phyloP scores from a whole-genome alignment of 1,284 basidiomycete species.

The Cutaneotrichosporon cutaneum region DNA sequence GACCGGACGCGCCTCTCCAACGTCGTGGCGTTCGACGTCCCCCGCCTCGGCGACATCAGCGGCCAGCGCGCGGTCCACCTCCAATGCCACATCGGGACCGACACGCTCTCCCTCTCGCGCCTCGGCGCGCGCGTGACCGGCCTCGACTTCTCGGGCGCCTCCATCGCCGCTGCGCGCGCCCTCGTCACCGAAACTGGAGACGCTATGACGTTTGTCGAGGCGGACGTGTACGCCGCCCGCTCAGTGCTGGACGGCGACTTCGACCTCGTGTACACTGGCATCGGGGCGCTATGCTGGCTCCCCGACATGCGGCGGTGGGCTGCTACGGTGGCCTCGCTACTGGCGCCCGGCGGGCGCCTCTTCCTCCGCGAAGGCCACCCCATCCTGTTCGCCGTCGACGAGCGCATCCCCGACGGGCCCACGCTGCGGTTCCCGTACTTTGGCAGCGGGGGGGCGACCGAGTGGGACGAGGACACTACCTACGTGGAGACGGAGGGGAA shows the following conservation, averaged over 20 bases:
- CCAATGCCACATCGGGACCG: slow-evolving; percentile 17
- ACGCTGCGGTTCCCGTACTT: slow-evolving; percentile 14
- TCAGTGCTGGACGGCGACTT: neutral
- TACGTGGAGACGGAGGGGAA: slow-evolving; percentile 4
- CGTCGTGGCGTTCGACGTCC: slow-evolving; percentile 11
- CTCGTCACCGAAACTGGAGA: slow-evolving; percentile 10
- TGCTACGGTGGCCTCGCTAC: neutral
- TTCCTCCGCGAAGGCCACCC: slow-evolving; percentile 17
- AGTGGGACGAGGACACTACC: slow-evolving; percentile 1
- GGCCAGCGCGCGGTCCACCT: slow-evolving; percentile 10
- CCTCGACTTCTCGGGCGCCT: slow-evolving; percentile 5
- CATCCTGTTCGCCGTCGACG: slow-evolving; percentile 9
- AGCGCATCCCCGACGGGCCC: neutral
- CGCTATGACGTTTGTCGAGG: slow-evolving; percentile 6
- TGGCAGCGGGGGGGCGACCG: neutral
- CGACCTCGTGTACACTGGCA: slow-evolving; percentile 15
- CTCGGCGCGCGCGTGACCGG: slow-evolving; percentile 11
- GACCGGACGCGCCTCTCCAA: slow-evolving; percentile 9
- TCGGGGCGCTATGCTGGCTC: slow-evolving; percentile 17
- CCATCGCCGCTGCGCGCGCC: neutral
- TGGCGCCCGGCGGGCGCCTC: slow-evolving; percentile 6
- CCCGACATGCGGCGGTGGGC: slow-evolving; percentile 11
- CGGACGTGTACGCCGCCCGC: slow-evolving; percentile 9
- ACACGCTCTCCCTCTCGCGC: slow-evolving; percentile 14
- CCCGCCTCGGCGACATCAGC: slow-evolving; percentile 5